Evolutionary conservation across 768 basidiomycete species (phyloP), one percentile per base, ranked within the genome.

Genomic region (Pseudohyphozyma bogoriensis): DNA sequence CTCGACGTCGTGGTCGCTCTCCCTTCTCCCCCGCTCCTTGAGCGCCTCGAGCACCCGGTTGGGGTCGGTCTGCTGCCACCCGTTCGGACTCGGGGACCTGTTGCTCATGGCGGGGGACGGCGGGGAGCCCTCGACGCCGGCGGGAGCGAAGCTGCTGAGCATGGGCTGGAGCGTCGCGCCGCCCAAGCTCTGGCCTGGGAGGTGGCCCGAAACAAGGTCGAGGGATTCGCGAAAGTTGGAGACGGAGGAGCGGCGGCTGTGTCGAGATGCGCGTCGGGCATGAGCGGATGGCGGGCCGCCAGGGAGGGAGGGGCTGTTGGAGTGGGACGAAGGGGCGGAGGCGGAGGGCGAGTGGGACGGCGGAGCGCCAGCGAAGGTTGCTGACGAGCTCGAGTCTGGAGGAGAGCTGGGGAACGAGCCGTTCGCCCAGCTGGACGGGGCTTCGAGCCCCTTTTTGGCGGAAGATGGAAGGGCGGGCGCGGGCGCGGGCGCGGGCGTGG

Each of bases 141-240:
- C 15, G 20, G 35, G 12, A 16, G 36, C 42, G 24, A 66, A 66
- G 31, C 60, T 62, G 7, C 58, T 56, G 31, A 60, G 37, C 52
- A 49, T 36, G 8, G 65, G 47, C 18, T 59, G 65, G 22, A 66
- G 58, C 20, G 26, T 18, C n/a, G 28, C 24, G 8, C 47, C 47
- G 24, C 47, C 47, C 15, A n/a, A 37, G 18, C 47, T 5, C 1
- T 52, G 49, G 39, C 55, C 53, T 16, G 36, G 26, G 18, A 52
- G 29, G 10, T 24, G 20, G 16, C 87, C 80, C 31, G 88, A 87
- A 86, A 93, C 91, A 70, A 93, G 77, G 69, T 92, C 90, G 22
- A 88, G 85, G 24, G 88, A 90, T 76, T 93, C 90, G 66, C 80
- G 81, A 62, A 89, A 84, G 42, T 89, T 92, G 13, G 90, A 89